These are phyloP conservation scores for Colletotrichum sp. DNA, from an alignment of 2,329 filamentous ascomycete species.

Conservation along the genomic window DNA sequence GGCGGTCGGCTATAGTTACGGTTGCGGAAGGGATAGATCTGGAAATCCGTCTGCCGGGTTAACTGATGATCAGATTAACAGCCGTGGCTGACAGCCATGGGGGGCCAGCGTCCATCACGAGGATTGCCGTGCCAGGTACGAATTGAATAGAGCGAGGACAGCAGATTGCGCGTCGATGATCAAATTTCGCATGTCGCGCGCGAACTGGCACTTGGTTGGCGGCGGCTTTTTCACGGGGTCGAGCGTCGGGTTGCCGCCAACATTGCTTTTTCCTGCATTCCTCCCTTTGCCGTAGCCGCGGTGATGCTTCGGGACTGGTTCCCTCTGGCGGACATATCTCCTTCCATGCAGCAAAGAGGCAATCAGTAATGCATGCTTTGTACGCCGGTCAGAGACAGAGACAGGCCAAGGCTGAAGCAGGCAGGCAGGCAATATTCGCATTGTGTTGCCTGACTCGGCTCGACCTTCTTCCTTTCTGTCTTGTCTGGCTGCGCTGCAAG, in stretches of 20 bases:
- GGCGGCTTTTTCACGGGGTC: not conserved
- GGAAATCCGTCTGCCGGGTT: not conserved
- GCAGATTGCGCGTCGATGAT: not conserved
- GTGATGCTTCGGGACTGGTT: not conserved
- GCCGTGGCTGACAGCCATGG: not conserved
- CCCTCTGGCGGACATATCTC: not conserved
- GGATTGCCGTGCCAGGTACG: not conserved
- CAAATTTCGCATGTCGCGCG: not conserved
- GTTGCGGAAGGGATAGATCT: not conserved
- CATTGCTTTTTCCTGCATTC: not conserved
- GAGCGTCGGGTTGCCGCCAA: not conserved
- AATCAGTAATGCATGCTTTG: not conserved
- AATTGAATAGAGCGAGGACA: not conserved
- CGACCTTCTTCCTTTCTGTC: not conserved
- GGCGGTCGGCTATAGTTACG: not conserved
- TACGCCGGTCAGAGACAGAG: not conserved
- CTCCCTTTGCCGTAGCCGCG: not conserved
- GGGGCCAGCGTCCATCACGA: not conserved
- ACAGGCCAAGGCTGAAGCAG: not conserved
- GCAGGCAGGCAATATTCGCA: not conserved
- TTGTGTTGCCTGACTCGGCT: not conserved
- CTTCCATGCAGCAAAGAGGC: not conserved
- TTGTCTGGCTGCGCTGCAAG: not conserved
- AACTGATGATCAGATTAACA: not conserved
- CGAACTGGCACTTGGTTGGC: not conserved